A percentile compares a stretch with the other conserved stretches of the same genome.
Conservation (phyloP, 345 rosid genomes). For the Physaria fendleri region DNA sequence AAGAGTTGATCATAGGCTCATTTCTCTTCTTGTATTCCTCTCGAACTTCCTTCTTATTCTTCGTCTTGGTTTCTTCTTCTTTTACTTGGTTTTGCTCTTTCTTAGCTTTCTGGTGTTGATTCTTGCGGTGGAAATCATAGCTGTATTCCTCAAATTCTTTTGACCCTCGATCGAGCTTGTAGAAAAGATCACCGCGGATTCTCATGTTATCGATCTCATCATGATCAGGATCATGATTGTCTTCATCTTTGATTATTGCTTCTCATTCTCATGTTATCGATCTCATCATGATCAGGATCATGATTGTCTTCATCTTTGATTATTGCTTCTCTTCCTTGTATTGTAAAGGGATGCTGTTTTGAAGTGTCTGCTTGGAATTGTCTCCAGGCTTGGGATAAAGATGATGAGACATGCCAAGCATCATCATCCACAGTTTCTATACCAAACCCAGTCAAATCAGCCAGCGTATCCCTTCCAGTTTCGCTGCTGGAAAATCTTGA, state of each 20-base stretch:
- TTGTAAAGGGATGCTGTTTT: neutral
- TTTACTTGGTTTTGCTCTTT: slow-evolving; percentile 34
- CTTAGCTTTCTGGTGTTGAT: slow-evolving; percentile 27
- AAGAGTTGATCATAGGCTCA: slow-evolving; percentile 12
- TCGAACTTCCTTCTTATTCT: slow-evolving; percentile 18
- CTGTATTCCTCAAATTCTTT: slow-evolving; percentile 75
- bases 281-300: slow-evolving; percentile 53
- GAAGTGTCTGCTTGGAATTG: slow-evolving; percentile 11
- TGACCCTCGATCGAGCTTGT: slow-evolving; percentile 66
- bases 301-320: slow-evolving; percentile 28
- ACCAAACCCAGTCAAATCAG: slow-evolving; percentile 24
- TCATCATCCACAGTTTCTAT: slow-evolving; percentile 72
- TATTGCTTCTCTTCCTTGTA: slow-evolving; percentile 16
- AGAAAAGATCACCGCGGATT: slow-evolving; percentile 69
- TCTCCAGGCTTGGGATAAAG: no score
- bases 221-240: slow-evolving; percentile 40
- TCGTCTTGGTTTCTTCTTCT: slow-evolving; percentile 20
- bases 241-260: slow-evolving; percentile 18
- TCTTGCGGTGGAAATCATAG: slow-evolving; percentile 68
- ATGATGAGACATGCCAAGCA: slow-evolving; percentile 60
- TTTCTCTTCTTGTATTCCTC: slow-evolving; percentile 28
- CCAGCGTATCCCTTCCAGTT: neutral
- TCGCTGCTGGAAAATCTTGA: slow-evolving; percentile 18
- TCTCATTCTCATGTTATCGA: slow-evolving; percentile 61
- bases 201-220: slow-evolving; percentile 81